phyloP scores from a whole-genome alignment of 2,329 filamentous ascomycete species.

The Diaporthe ilicicola region DNA sequence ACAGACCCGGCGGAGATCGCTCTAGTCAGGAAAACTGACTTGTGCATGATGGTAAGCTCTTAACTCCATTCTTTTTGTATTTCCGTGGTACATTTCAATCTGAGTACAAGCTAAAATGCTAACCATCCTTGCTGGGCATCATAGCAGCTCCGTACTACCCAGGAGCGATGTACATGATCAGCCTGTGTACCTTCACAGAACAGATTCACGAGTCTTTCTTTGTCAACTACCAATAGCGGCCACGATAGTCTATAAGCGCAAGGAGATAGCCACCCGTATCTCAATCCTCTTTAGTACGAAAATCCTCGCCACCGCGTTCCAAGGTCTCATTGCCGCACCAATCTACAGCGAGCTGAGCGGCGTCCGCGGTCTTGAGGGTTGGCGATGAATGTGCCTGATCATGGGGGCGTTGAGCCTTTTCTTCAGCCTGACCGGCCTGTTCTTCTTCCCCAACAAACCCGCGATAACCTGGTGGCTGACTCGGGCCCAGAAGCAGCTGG shows the following conservation, averaged over 20 bases:
- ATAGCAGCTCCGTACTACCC: slow-evolving; percentile 47
- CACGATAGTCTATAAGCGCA: slow-evolving; percentile 69
- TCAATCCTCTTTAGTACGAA: slow-evolving; percentile 67
- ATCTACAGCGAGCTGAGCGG: slow-evolving; percentile 66
- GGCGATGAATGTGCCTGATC: slow-evolving; percentile 44
- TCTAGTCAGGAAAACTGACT: slow-evolving; percentile 19
- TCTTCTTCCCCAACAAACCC: slow-evolving; percentile 45
- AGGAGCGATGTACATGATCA: slow-evolving; percentile 60
- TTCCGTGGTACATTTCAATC: background rate
- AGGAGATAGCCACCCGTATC: slow-evolving; percentile 69
- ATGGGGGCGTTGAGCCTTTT: slow-evolving; percentile 1
- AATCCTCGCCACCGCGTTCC: slow-evolving; percentile 73
- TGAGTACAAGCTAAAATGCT: no score
- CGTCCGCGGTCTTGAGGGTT: slow-evolving; percentile 45
- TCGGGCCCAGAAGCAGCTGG: slow-evolving; percentile 49
- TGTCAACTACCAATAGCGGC: background rate
- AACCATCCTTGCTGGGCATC: slow-evolving; percentile 52
- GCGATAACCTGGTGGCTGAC: slow-evolving; percentile 51
- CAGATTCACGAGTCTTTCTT: accelerated
- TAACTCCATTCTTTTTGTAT: background rate
- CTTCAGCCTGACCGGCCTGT: slow-evolving; percentile 35
- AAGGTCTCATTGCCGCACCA: slow-evolving; percentile 69
- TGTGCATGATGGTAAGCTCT: slow-evolving; percentile 14
- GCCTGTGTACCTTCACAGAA: background rate
- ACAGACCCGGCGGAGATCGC: slow-evolving; percentile 22